Evolutionary conservation across 257 asterid species (phyloP).

Genomic region (Rauvolfia tetraphylla): DNA sequence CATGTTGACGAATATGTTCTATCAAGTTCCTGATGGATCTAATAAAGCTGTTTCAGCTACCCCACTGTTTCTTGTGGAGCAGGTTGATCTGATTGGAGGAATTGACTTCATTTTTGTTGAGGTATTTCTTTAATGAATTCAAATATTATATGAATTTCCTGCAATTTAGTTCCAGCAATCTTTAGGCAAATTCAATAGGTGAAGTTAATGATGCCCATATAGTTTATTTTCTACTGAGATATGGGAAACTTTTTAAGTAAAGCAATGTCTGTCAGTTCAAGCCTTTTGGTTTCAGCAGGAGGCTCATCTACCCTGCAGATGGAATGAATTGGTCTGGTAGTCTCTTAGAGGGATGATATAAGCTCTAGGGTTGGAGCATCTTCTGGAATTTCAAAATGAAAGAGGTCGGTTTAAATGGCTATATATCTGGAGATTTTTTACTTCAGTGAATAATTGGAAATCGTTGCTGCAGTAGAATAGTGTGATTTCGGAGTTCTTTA

Average conservation of each 20-base stretch:
- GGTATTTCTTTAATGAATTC: constrained; percentile 40
- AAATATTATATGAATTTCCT: neutral
- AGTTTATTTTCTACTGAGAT: neutral
- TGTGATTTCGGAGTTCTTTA: neutral
- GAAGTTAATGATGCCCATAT: neutral
- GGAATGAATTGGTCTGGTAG: neutral
- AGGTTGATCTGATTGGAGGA: constrained; percentile 95
- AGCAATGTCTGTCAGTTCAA: neutral
- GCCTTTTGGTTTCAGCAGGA: neutral
- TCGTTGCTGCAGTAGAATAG: neutral
- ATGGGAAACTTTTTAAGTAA: neutral
- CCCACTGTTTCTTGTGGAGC: constrained; percentile 72
- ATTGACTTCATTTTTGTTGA: constrained; percentile 82
- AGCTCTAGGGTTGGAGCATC: neutral
- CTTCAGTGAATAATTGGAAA: neutral
- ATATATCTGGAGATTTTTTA: neutral
- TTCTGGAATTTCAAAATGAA: neutral
- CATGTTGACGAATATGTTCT: constrained; percentile 93
- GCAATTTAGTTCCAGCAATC: neutral
- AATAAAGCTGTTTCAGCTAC: constrained; percentile 57
- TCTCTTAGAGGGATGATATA: neutral
- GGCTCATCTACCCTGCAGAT: neutral
- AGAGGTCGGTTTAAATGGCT: neutral
- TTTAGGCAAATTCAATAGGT: neutral
- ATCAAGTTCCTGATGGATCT: constrained; percentile 65